Evolutionary conservation across 2,329 filamentous ascomycete genomes (phyloP), one percentile per base, ranked within the genome.

Genomic region (Zasmidium angulare): DNA sequence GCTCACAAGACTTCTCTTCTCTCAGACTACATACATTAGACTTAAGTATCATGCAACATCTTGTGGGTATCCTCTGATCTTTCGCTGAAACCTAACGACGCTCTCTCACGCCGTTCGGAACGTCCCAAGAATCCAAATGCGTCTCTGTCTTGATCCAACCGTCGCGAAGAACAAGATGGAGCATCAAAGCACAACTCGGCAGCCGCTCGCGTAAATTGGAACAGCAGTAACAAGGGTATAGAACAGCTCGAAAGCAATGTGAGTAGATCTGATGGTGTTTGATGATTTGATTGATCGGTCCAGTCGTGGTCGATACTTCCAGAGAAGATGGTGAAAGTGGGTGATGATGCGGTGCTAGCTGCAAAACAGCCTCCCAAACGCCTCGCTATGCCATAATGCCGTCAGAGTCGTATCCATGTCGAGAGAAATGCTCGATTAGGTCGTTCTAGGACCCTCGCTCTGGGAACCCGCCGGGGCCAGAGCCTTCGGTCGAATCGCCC

Each of bases 401-500:
- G 46, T 58, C 24, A 58, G 53, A 53, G 53, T 63, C 58, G 61
- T 63, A 63, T 53, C 55, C 58, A 63, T 56, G 53, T 53, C 48
- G 36, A 48, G 58, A 54, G 48, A 53, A 49, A 55, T 62, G 17
- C 47, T 55, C 46, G 43, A 50, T 29, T 43, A 51, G 48, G 17
- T 49, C 55, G 49, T 49, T 54, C 24, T 58, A 59, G 53, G 55
- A 63, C 17, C 60, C 60, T 60, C 60, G 53, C 53, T 50, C 59
- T 46, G 61, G 59, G 54, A 26, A 53, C 46, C 56, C 50, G 24
- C 50, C 60, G 22, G 63, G 65, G 10, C 65, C 67, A 2, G 67
- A 66, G 47, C 63, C 68, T 51, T 73, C 71, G n/a, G 72, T 74
- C 36, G 72, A 70, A 70, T 97, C 93, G 60, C 92, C 91, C 65